A percentile compares a stretch with the other conserved stretches of the same genome.
phyloP scores from a whole-genome alignment of 2,329 filamentous ascomycete species.

The Didymellaceae sp. region DNA sequence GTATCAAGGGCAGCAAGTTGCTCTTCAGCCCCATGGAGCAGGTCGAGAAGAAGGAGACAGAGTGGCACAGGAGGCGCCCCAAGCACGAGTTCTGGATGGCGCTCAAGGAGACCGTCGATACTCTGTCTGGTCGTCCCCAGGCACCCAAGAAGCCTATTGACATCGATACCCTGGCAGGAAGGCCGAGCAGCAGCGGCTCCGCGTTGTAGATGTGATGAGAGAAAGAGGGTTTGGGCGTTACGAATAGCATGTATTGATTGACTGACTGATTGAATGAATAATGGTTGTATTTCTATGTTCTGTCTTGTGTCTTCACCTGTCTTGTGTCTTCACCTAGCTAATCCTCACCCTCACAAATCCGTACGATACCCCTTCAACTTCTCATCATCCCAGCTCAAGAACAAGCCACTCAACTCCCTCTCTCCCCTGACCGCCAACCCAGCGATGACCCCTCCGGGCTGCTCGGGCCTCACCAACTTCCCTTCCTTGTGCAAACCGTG shows the following conservation, averaged over 20 bases:
- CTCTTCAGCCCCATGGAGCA: slow-evolving; percentile 83
- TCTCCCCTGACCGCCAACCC: slow-evolving; percentile 70
- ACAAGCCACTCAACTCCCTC: slow-evolving; percentile 75
- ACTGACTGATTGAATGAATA: not conserved
- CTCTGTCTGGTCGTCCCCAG: slow-evolving; percentile 68
- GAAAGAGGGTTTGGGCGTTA: not conserved
- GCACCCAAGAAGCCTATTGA: slow-evolving; percentile 24
- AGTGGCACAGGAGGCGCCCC: slow-evolving; percentile 90
- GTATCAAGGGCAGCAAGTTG: slow-evolving; percentile 87
- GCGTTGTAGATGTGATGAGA: not conserved
- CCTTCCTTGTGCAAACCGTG: slow-evolving; percentile 72
- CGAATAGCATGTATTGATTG: slow-evolving; percentile 2
- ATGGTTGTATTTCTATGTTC: not conserved
- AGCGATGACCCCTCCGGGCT: slow-evolving; percentile 86
- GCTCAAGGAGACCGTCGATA: slow-evolving; percentile 82
- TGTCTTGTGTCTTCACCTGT: not conserved
- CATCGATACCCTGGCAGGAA: slow-evolving; percentile 31
- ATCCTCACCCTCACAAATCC: slow-evolving; percentile 6
- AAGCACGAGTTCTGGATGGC: slow-evolving; percentile 84
- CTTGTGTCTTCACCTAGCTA: not conserved
- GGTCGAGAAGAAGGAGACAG: slow-evolving; percentile 82
- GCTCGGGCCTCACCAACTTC: slow-evolving; percentile 77
- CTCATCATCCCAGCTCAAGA: slow-evolving; percentile 60
- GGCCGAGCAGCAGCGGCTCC: slow-evolving; percentile 22
- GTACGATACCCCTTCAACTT: slow-evolving; percentile 34